Percentiles rank a stretch among this genome's conserved stretches.
Evolutionary conservation across 2,329 filamentous ascomycete genomes (phyloP).

Genomic region (Teratosphaeria epicoccoides): DNA sequence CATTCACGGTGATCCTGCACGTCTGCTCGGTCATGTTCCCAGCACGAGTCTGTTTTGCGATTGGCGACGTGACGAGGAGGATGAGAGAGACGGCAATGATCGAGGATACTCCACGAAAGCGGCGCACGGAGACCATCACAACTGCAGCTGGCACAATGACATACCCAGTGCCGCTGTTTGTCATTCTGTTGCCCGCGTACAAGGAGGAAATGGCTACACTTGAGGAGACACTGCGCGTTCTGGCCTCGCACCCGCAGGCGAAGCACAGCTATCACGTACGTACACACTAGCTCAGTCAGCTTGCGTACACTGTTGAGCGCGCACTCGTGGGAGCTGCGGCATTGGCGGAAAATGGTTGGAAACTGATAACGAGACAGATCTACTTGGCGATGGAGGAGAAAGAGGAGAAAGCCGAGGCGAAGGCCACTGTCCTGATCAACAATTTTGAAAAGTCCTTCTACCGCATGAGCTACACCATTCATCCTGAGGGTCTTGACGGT

Average conservation of each 20-base stretch:
- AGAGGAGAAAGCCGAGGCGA: conserved; percentile 50
- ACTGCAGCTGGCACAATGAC: conserved; percentile 13
- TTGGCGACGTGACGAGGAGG: conserved; percentile 44
- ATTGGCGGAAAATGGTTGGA: background rate
- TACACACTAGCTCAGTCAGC: conserved; percentile 13
- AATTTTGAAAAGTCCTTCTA: conserved; percentile 56
- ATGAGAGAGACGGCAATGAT: conserved; percentile 14
- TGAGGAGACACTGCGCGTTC: conserved; percentile 56
- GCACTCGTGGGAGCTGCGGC: background rate
- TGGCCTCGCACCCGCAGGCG: conserved; percentile 57
- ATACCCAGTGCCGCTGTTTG: conserved; percentile 41
- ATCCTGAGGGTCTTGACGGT: conserved; percentile 54
- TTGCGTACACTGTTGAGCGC: background rate
- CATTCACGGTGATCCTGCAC: conserved; percentile 57
- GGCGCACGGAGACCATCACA: conserved; percentile 7
- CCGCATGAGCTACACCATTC: conserved; percentile 56
- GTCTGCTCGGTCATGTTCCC: conserved; percentile 54
- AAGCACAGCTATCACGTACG: conserved; percentile 58
- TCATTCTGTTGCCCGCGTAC: conserved; percentile 61
- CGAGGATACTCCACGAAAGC: conserved; percentile 6
- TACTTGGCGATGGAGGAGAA: conserved; percentile 65
- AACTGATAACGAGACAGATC: conserved; percentile 38
- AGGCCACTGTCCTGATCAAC: conserved; percentile 52
- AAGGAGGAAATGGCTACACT: conserved; percentile 61
- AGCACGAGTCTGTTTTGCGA: conserved; percentile 50